phyloP scores from a whole-genome alignment of 1,284 basidiomycete species.

The Ganoderma resinaceum region DNA sequence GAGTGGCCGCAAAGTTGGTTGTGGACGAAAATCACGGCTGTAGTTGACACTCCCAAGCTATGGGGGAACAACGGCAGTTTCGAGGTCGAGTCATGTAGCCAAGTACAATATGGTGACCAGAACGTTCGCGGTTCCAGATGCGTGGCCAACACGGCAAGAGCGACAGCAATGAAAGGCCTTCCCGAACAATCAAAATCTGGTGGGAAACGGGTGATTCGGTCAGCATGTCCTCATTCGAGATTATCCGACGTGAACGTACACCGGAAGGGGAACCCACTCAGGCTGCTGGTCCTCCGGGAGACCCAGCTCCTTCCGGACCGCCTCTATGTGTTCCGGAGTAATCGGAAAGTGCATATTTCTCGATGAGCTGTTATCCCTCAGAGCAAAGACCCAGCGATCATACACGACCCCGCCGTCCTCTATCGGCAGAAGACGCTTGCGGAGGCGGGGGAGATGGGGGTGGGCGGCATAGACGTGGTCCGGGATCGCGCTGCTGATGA shows the following conservation, averaged over 20 bases:
- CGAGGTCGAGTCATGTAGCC: no score
- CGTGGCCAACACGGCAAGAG: no score
- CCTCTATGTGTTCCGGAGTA: not conserved
- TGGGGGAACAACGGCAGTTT: no score
- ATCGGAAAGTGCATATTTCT: not conserved
- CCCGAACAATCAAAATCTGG: no score
- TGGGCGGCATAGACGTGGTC: not conserved
- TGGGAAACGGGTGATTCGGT: no score
- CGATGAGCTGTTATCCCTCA: not conserved
- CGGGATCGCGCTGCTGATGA: not conserved
- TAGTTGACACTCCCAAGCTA: no score
- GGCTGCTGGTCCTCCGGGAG: not conserved
- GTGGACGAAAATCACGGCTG: no score
- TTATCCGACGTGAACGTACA: not conserved
- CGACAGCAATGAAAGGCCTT: no score
- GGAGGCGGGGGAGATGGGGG: not conserved
- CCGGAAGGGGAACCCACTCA: not conserved
- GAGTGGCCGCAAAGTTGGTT: no score
- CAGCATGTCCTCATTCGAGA: not conserved
- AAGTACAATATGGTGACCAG: no score
- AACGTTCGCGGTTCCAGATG: no score
- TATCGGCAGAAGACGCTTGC: not conserved
- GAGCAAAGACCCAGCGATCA: not conserved
- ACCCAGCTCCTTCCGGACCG: not conserved
- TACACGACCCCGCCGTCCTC: not conserved